phyloP scores from a whole-genome alignment of 176 grass and related monocot genomes.

The Hordeum marinum region DNA sequence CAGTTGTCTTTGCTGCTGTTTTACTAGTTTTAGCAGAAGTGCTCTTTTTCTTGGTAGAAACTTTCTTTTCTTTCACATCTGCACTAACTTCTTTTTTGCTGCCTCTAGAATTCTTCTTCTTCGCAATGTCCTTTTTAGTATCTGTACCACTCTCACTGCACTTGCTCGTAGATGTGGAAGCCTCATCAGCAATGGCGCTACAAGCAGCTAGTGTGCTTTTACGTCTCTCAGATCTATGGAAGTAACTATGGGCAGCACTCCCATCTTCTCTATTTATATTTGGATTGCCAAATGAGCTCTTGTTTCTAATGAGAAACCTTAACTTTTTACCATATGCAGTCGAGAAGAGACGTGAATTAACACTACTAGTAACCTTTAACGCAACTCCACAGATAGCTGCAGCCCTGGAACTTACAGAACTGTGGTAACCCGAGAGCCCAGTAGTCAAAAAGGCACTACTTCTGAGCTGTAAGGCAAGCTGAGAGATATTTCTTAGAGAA shows the following conservation, averaged over 20 bases:
- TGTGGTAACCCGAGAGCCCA: constrained; percentile 22
- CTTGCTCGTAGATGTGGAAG: constrained; percentile 18
- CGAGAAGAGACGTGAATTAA: constrained; percentile 32
- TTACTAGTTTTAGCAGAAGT: constrained; percentile 43
- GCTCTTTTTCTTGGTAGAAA: constrained; percentile 31
- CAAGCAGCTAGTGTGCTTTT: constrained; percentile 32
- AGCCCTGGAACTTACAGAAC: constrained; percentile 10
- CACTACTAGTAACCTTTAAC: constrained; percentile 24
- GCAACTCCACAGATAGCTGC: background rate
- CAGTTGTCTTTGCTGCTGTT: constrained; percentile 32
- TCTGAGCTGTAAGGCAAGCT: constrained; percentile 36
- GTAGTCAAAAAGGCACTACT: constrained; percentile 46
- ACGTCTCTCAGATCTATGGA: constrained; percentile 41
- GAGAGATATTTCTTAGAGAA: constrained; percentile 17
- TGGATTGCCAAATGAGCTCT: constrained; percentile 5
- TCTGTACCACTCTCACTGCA: background rate
- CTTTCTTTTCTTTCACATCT: constrained; percentile 43
- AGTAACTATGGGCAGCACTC: constrained; percentile 13
- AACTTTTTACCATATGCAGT: constrained; percentile 26
- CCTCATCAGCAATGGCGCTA: constrained; percentile 32
- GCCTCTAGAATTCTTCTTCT: constrained; percentile 22
- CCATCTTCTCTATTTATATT: constrained; percentile 26
- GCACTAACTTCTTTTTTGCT: constrained; percentile 26
- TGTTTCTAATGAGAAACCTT: constrained; percentile 22
- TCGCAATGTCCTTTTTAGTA: background rate